These are phyloP conservation scores for Botryosphaeria dothidea DNA, from an alignment of 2,329 filamentous ascomycete species.

Conservation along the genomic window DNA sequence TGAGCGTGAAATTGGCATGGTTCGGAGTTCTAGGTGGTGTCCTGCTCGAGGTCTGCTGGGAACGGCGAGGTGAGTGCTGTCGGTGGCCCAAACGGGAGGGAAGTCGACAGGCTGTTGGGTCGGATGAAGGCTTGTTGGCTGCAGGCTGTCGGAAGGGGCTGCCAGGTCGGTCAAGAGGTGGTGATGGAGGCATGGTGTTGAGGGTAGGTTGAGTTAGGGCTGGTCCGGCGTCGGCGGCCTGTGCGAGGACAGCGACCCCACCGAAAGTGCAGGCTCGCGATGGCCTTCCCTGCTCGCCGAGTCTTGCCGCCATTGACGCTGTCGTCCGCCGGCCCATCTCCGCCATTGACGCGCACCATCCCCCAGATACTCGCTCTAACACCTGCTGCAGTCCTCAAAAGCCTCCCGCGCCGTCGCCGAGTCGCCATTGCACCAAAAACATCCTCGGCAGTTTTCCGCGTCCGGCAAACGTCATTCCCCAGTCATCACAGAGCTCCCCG, in stretches of 20 bases:
- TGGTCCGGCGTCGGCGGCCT: slow-evolving; percentile 2
- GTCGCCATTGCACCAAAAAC: too few species aligned
- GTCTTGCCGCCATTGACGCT: slow-evolving; percentile 21
- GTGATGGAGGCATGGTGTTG: background rate
- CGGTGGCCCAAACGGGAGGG: background rate
- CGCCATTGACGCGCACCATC: slow-evolving; percentile 18
- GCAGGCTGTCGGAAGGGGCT: background rate
- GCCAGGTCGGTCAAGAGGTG: background rate
- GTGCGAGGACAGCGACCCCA: background rate
- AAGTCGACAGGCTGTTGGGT: background rate
- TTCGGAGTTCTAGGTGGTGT: background rate
- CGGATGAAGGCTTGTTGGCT: background rate
- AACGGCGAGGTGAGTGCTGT: background rate
- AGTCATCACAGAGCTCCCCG: slow-evolving; percentile 7
- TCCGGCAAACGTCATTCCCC: background rate
- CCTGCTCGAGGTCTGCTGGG: background rate
- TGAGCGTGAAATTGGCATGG: too few species aligned
- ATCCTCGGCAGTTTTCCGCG: too few species aligned
- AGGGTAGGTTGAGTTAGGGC: background rate
- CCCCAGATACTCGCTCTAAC: background rate
- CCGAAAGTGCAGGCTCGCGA: background rate
- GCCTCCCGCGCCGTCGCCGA: background rate
- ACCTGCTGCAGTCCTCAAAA: background rate
- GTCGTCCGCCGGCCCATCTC: background rate
- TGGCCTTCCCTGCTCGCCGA: background rate